A percentile compares a stretch with the other conserved stretches of the same genome.
These are phyloP conservation scores for Ambrosia trifida DNA, from an alignment of 129 eudicot species.

Conservation along the genomic window DNA sequence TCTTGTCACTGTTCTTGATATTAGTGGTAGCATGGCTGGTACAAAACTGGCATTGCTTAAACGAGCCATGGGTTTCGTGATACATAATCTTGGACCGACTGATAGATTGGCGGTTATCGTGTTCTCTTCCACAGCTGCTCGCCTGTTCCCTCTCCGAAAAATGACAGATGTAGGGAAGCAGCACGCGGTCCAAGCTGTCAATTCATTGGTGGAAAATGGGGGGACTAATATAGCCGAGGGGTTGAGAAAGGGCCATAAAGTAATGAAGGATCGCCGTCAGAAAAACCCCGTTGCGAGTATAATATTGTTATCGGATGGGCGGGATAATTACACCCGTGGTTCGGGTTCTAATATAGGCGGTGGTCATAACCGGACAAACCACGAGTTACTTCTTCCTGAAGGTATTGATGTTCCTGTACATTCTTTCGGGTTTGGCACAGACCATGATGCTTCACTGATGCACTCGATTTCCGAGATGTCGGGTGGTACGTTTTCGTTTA, in stretches of 20 bases:
- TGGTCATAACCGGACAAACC: conserved; percentile 34
- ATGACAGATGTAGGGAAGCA: conserved; percentile 76
- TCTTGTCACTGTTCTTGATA: conserved; percentile 84
- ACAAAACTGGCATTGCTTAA: conserved; percentile 77
- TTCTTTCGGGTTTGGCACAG: conserved; percentile 68
- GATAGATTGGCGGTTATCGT: conserved; percentile 76
- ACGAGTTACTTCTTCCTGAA: conserved; percentile 52
- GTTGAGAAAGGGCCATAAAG: conserved; percentile 62
- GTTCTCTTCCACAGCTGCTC: conserved; percentile 74
- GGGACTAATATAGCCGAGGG: conserved; percentile 90
- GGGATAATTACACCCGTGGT: conserved; percentile 55
- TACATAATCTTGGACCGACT: conserved; percentile 77
- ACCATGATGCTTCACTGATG: conserved; percentile 71
- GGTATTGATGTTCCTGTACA: conserved; percentile 64
- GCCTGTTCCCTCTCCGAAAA: conserved; percentile 67
- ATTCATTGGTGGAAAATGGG: conserved; percentile 67
- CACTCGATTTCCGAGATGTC: conserved; percentile 70
- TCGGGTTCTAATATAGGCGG: background rate
- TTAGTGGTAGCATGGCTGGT: conserved; percentile 96
- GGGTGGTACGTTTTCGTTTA: conserved; percentile 83
- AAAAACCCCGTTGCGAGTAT: conserved; percentile 80
- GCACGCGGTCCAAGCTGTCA: conserved; percentile 67
- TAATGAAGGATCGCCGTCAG: conserved; percentile 70
- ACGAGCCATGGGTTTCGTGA: conserved; percentile 89
- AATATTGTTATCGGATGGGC: conserved; percentile 87